phyloP scores from a whole-genome alignment of 148 eudicot genomes.

The Cornus controversa region DNA sequence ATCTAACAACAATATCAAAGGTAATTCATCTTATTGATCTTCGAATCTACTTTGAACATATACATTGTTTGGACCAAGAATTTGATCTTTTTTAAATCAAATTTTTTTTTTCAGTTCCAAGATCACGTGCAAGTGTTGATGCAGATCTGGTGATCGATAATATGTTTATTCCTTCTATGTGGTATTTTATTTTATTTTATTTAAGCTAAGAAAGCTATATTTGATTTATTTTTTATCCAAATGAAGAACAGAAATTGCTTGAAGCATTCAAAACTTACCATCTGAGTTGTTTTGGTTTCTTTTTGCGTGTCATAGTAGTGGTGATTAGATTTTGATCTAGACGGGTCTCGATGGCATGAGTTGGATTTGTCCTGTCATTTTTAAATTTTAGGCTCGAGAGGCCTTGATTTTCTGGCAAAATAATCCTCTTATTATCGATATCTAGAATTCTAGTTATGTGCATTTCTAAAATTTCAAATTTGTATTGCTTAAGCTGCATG shows the following conservation, averaged over 20 bases:
- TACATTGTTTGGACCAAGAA: background rate
- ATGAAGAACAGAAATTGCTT: background rate
- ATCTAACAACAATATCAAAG: background rate
- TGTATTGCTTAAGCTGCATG: background rate
- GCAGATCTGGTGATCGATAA: background rate
- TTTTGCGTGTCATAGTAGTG: background rate
- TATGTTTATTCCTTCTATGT: background rate
- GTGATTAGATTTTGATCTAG: background rate
- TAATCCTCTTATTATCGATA: background rate
- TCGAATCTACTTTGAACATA: background rate
- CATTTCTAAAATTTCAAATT: background rate
- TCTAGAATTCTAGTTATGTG: background rate
- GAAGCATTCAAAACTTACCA: too few species aligned
- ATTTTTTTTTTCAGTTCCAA: too few species aligned
- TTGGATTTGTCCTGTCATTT: background rate
- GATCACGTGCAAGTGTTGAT: too few species aligned
- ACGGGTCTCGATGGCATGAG: background rate
- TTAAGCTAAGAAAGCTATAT: background rate
- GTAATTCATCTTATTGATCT: slow-evolving; percentile 4
- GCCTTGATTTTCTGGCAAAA: background rate
- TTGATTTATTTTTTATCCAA: background rate
- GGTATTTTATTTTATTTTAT: background rate
- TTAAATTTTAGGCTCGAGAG: background rate
- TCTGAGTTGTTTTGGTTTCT: background rate
- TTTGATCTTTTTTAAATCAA: background rate